Percentiles rank a stretch among this genome's conserved stretches.
Evolutionary conservation across 129 eudicot species (phyloP).

Genomic region (Centaurea solstitialis): DNA sequence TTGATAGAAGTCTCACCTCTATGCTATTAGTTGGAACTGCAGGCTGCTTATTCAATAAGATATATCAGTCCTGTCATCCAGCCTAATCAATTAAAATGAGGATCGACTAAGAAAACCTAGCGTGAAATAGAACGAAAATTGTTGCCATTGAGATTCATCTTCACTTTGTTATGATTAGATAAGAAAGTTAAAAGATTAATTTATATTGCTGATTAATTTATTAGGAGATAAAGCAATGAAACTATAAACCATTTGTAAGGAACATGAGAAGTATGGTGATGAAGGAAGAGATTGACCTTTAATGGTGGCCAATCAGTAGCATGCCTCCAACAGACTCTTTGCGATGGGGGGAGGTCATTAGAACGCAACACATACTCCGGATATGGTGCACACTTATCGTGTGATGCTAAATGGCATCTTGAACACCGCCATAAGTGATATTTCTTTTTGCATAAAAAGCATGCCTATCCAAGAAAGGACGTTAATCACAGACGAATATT

Average conservation of each 20-base stretch:
- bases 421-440: slow-evolving; percentile 68
- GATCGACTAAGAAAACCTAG: slow-evolving; percentile 31
- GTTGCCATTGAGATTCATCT: neutral
- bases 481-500: neutral
- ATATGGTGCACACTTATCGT: slow-evolving; percentile 81
- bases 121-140: slow-evolving; percentile 3
- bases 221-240: neutral
- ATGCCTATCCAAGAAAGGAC: slow-evolving; percentile 49
- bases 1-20: slow-evolving; percentile 61
- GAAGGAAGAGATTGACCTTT: slow-evolving; percentile 77
- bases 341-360: slow-evolving; percentile 52
- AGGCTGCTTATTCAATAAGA: slow-evolving; percentile 71
- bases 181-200: neutral
- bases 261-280: slow-evolving; percentile 22
- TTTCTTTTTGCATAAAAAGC: slow-evolving; percentile 74
- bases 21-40: slow-evolving; percentile 50
- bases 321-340: slow-evolving; percentile 93
- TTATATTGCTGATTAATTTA: neutral
- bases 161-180: neutral
- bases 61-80: slow-evolving; percentile 66
- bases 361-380: slow-evolving; percentile 60
- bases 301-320: slow-evolving; percentile 55
- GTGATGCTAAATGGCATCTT: slow-evolving; percentile 80
- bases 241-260: neutral
- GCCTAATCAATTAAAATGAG: slow-evolving; percentile 52